Percentiles rank a stretch among this genome's conserved stretches.
Conservation (phyloP, 2,329 filamentous ascomycete genomes). For the Penicillium sp. region DNA sequence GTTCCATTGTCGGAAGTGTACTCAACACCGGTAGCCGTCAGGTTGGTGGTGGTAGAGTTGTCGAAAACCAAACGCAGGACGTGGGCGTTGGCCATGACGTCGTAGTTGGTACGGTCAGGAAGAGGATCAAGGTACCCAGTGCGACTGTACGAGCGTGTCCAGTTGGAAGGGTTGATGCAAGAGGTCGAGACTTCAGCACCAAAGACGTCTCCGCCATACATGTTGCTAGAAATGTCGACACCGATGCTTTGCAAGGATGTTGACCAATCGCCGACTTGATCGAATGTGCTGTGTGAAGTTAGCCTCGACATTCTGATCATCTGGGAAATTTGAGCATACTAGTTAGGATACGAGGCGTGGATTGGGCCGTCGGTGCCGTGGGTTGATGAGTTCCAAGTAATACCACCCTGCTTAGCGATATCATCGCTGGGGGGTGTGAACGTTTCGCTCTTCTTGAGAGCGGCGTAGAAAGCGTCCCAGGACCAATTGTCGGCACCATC, state of each 20-base stretch:
- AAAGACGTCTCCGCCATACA: conserved; percentile 35
- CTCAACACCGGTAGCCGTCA: conserved; percentile 35
- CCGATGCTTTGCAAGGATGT: conserved; percentile 25
- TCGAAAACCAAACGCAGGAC: conserved; percentile 36
- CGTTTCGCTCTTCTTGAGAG: conserved; percentile 35
- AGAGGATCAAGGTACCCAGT: conserved; percentile 39
- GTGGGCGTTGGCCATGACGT: conserved; percentile 34
- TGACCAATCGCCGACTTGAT: conserved; percentile 30
- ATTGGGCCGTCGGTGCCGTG: conserved; percentile 29
- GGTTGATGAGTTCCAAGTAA: conserved; percentile 25
- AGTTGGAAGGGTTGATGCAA: conserved; percentile 37
- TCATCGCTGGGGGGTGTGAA: conserved; percentile 23
- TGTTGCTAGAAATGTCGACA: conserved; percentile 27
- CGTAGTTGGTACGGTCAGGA: conserved; percentile 34
- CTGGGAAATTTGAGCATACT: conserved; percentile 15
- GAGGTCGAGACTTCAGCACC: conserved; percentile 38
- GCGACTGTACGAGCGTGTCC: conserved; percentile 39
- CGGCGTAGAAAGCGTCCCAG: conserved; percentile 38
- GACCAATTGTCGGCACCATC: conserved; percentile 38
- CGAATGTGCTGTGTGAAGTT: conserved; percentile 28
- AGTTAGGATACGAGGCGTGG: conserved; percentile 29
- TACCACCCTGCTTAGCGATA: conserved; percentile 23
- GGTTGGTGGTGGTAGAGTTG: conserved; percentile 25
- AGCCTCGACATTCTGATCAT: neutral
- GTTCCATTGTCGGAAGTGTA: conserved; percentile 33